Base-by-base conservation (phyloP, 352 stramenopile genomes). In the Globisporangium cylindrosporum region DNA sequence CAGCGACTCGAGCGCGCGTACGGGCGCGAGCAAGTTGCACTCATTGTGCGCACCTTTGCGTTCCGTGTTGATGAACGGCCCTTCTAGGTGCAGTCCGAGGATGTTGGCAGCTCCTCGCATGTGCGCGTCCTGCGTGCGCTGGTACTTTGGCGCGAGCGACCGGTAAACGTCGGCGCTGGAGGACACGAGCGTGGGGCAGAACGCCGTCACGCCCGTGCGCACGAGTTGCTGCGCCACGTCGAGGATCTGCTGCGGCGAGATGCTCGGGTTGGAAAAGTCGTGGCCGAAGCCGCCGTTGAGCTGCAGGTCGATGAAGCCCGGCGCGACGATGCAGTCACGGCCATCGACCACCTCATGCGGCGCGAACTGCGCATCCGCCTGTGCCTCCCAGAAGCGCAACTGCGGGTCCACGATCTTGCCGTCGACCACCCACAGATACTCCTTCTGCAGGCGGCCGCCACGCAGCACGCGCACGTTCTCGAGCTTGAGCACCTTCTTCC, bases 141-240 rank as follows among this genome's bases (percentile, higher is more conserved):
- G 66, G 68, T 74, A 95, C 60, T 74, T 85, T 22, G 73, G 66
- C 57, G 95, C 62, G 3, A 95, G 68, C 27, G 69, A 36, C 34
- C 68, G 57, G 76, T 97, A 97, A 24, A 84, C 82, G 2, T 85
- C 67, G 18, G 73, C 68, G 0, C 68, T 72, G 4, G 83, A 95
- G n/a, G 86, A 94, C 18, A 97, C 89, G 62, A 98, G 76, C 15
- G 92, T 98, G n/a, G 91, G 91, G 68, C 88, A 97, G 68, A 96
- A 96, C 25, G 78, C 80, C 5, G 89, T 97, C 46, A 95, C 88
- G 20, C 91, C 92, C 24, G 78, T 86, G 24, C 76, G 57, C 24
- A 91, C 72, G n/a, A 96, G 73, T 4, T 66, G 61, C 41, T 81
- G 71, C 20, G 74, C 68, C n/a, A 92, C 80, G 12, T 78, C 68